Evolutionary conservation across 2,329 filamentous ascomycete species (phyloP), one percentile per base, ranked within the genome.

Genomic region (Teratosphaeria nubilosa): DNA sequence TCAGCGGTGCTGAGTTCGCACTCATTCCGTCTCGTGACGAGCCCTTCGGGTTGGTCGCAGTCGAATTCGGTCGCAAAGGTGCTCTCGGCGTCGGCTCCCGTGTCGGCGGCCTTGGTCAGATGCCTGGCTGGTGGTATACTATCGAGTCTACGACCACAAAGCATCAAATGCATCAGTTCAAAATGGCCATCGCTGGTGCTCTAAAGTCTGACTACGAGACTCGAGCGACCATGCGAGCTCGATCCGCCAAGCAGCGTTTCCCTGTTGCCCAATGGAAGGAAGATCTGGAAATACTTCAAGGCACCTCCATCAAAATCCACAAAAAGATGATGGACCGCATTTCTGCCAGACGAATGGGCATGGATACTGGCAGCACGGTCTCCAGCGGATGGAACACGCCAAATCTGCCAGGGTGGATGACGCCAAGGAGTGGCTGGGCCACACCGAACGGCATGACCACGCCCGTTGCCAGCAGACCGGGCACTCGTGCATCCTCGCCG

Each of bases 101-200:
- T 56, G 85, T 87, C 41, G 84, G 84, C 63, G 85, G 84, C 57
- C 76, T 87, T 24, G 83, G 84, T n/a, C 82, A 85, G 66, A 86
- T 87, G 84, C 85, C 85, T 22, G 85, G 85, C 25, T 86, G 84
- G 80, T 87, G 84, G 84, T 87, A 82, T 69, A 86, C 84, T 0
- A 81, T 87, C 58, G 85, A 87, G 68, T 85, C 82, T 0, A 83
- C 79, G 5, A 82, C 82, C 1, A 84, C 83, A 0, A 78, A 78
- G 51, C 84, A 87, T 72, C 72, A 86, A 51, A 75, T 86, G 56
- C 79, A 82, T 52, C 85, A 87, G 67, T 86, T 87, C 75, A 84
- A 82, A 68, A 76, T 78, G 62, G 82, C 84, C 13, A 86, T 87
- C 61, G 73, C 81, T n/a, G 78, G 78, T 55, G 85, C 84, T 1